phyloP scores from a whole-genome alignment of 2,329 filamentous ascomycete species.

The Cladosporium colombiae region DNA sequence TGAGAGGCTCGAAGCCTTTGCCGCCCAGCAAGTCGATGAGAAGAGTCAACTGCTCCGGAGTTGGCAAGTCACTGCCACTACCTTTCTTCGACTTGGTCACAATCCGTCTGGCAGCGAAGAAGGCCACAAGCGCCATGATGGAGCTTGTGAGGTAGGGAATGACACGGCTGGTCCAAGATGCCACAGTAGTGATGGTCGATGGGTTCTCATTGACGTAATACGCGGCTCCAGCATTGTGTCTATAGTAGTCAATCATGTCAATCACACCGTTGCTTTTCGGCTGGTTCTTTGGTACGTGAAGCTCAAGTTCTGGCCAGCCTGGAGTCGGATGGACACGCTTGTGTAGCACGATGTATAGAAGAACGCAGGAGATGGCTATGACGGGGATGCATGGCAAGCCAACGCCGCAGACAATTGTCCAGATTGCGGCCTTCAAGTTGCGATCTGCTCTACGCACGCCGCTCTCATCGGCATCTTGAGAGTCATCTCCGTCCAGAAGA shows the following conservation, averaged over 20 bases:
- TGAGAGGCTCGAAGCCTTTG: not conserved
- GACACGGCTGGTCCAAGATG: slow-evolving; percentile 18
- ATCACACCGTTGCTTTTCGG: not conserved
- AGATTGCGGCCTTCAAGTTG: not conserved
- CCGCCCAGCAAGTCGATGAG: not conserved
- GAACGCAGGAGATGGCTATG: not conserved
- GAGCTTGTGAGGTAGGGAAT: slow-evolving; percentile 21
- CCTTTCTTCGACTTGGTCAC: slow-evolving; percentile 3
- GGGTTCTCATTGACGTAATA: not conserved
- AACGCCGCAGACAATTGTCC: not conserved
- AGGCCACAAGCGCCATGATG: slow-evolving; percentile 21
- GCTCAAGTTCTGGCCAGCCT: not conserved
- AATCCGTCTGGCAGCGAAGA: slow-evolving; percentile 20
- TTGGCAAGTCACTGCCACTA: not conserved
- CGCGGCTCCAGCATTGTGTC: not conserved
- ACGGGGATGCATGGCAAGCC: not conserved
- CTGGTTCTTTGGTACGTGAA: not conserved
- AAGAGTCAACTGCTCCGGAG: not conserved
- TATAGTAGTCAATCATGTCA: not conserved
- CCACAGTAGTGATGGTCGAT: slow-evolving; percentile 18
- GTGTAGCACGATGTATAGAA: not conserved
- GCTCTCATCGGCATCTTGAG: not conserved
- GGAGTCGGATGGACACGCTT: not conserved
- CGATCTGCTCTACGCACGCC: not conserved
- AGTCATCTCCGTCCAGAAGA: not conserved